These are phyloP conservation scores for Termitomyces sp. DNA, from an alignment of 768 basidiomycete species.

Conservation along the genomic window DNA sequence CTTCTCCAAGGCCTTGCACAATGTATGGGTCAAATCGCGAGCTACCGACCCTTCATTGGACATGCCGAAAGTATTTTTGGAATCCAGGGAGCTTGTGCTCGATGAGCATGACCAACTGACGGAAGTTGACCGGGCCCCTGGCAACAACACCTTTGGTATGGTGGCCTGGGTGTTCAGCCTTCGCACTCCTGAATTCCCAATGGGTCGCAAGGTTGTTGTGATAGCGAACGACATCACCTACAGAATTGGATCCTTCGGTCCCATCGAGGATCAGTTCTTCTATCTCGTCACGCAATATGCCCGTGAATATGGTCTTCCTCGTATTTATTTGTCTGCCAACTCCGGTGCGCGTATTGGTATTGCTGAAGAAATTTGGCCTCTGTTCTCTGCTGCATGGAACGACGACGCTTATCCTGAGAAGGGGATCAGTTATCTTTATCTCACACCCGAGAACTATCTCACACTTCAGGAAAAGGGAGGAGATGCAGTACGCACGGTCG, in stretches of 20 bases:
- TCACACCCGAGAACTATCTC: constrained; percentile 88
- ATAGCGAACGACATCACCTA: constrained; percentile 98
- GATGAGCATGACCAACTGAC: constrained; percentile 90
- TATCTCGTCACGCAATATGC: constrained; percentile 93
- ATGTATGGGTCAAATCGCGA: constrained; percentile 81
- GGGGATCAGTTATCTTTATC: constrained; percentile 93
- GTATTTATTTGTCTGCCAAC: constrained; percentile 98
- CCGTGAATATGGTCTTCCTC: constrained; percentile 81
- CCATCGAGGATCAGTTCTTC: constrained; percentile 94
- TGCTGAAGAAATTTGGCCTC: constrained; percentile 83
- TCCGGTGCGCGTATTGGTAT: constrained; percentile 96
- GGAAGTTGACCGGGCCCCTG: constrained; percentile 89
- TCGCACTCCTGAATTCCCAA: constrained; percentile 87
- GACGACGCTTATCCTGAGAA: constrained; percentile 83
- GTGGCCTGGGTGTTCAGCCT: constrained; percentile 96
- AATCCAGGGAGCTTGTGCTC: constrained; percentile 86
- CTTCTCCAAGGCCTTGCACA: constrained; percentile 94
- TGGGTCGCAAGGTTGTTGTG: constrained; percentile 83
- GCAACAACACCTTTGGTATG: constrained; percentile 96
- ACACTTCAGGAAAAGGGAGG: constrained; percentile 85
- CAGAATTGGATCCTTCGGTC: constrained; percentile 98
- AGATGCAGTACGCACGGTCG: constrained; percentile 72
- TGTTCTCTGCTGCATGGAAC: constrained; percentile 93
- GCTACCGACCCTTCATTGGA: constrained; percentile 59
- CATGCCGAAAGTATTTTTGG: constrained; percentile 74